Percentiles rank a stretch among this genome's conserved stretches.
These are phyloP conservation scores for Torrubiellomyces zombiae DNA, from an alignment of 2,329 filamentous ascomycete species.

Conservation along the genomic window DNA sequence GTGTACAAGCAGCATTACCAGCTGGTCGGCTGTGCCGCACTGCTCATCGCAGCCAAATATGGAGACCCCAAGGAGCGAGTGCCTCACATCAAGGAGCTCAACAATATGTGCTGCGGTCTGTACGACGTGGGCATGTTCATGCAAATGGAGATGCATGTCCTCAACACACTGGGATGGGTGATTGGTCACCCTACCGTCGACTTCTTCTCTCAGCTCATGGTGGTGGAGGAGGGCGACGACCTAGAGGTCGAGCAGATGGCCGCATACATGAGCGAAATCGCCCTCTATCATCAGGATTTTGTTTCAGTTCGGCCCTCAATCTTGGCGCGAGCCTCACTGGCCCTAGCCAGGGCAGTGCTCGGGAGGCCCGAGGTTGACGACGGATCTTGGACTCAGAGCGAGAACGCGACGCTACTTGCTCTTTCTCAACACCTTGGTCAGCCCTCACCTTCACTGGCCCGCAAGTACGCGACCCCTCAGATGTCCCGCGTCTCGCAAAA, in stretches of 20 bases:
- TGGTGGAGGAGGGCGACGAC: slow-evolving; percentile 63
- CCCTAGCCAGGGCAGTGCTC: slow-evolving; percentile 73
- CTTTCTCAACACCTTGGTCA: slow-evolving; percentile 43
- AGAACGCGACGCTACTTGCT: slow-evolving; percentile 47
- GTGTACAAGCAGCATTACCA: slow-evolving; percentile 99
- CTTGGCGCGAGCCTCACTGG: slow-evolving; percentile 75
- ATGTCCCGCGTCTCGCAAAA: slow-evolving; percentile 36
- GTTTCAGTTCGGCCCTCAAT: slow-evolving; percentile 83
- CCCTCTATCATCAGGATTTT: slow-evolving; percentile 91
- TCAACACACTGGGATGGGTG: slow-evolving; percentile 92
- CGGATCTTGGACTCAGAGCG: slow-evolving; percentile 59
- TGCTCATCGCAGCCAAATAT: slow-evolving; percentile 96
- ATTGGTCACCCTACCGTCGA: slow-evolving; percentile 94
- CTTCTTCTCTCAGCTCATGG: slow-evolving; percentile 76
- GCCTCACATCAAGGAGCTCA: slow-evolving; percentile 90
- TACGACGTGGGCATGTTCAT: slow-evolving; percentile 99
- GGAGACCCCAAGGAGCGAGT: slow-evolving; percentile 97
- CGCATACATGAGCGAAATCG: slow-evolving; percentile 85
- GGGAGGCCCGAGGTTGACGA: slow-evolving; percentile 61
- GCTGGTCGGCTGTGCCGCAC: slow-evolving; percentile 84
- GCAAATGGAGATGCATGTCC: slow-evolving; percentile 99
- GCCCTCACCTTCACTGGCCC: slow-evolving; percentile 38
- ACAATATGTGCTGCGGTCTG: slow-evolving; percentile 97
- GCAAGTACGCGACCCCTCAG: slow-evolving; percentile 40
- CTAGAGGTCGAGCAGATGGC: slow-evolving; percentile 89